Base-by-base conservation (phyloP, 495 filamentous ascomycete species). In the Penicillium silybi region DNA sequence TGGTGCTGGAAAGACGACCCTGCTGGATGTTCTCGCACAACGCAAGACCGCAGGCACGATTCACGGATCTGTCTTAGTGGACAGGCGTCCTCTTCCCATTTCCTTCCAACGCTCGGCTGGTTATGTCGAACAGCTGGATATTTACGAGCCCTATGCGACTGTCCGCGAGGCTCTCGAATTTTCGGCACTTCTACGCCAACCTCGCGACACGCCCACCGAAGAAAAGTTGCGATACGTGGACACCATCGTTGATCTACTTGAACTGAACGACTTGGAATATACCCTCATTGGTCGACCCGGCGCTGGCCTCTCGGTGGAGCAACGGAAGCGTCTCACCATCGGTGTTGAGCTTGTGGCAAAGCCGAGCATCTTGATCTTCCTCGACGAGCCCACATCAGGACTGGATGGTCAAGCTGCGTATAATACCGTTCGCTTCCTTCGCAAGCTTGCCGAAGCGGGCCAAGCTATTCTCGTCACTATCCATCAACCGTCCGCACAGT, bases 21-120 rank as follows among this genome's bases (percentile, higher is more conserved):
- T 85, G 6, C 64, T 79, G 2, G 74, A 79, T 58, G 72, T 75
- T 8, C 61, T 79, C 27, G 71, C 71, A 6, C 85, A 87, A 53
- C 84, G 91, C 59, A 90, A 86, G 41, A 87, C 86, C 0, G 89
- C 90, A 76, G 92, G 91, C 61, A 86, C 92, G 3, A 89, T 96
- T 46, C 80, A 78, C 3, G 91, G 91, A 17, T 86, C 91, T 44
- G 87, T 93, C 76, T 67, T 93, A n/a, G 89, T 96, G 11, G 87
- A 95, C 53, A 90, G 89, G 1, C 79, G 77, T 17, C 86, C 79
- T 11, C 77, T 87, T 18, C 87, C 92, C 46, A 73, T 80, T 5
- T 90, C 87, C 0, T 96, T 96, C 78, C 90, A 93, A 60, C 82
- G 91, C 34, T 65, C 62, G 9, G 76, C 79, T 3, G 81, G 80